Conservation (phyloP, 345 rosid genomes). For the Lumnitzera racemosa region DNA sequence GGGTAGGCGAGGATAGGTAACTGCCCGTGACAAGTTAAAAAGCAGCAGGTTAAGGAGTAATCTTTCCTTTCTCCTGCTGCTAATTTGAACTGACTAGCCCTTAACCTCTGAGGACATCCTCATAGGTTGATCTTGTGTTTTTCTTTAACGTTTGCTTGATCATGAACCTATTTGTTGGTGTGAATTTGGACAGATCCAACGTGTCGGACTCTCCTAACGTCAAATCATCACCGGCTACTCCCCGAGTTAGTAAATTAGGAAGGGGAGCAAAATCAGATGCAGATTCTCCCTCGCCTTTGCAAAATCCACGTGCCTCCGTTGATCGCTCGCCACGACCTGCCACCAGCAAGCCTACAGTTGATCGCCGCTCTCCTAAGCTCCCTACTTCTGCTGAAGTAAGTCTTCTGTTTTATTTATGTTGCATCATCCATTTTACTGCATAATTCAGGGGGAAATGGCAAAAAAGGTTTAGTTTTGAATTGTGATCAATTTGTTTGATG, state of each 20-base stretch:
- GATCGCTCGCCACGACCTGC: constrained; percentile 69
- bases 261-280: constrained; percentile 58
- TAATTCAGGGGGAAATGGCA: background rate
- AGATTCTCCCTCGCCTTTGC: constrained; percentile 51
- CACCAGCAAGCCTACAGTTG: constrained; percentile 52
- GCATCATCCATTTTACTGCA: no score
- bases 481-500: no score
- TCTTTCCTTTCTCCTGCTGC: no score
- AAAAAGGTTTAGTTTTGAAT: no score
- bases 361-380: constrained; percentile 61
- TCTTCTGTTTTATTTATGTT: background rate
- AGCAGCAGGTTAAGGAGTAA: no score
- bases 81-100: no score
- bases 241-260: constrained; percentile 49
- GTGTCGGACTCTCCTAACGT: constrained; percentile 58
- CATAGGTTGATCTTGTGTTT: no score
- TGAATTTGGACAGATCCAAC: constrained; percentile 50
- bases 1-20: background rate
- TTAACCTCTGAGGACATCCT: no score
- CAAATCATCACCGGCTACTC: constrained; percentile 63
- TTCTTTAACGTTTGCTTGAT: no score
- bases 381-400: constrained; percentile 69
- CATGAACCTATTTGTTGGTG: background rate
- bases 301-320: constrained; percentile 49
- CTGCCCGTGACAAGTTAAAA: no score